A percentile compares a stretch with the other conserved stretches of the same genome.
These are phyloP conservation scores for Lasiodiplodia sp. DNA, from an alignment of 2,329 filamentous ascomycete species.

Conservation along the genomic window DNA sequence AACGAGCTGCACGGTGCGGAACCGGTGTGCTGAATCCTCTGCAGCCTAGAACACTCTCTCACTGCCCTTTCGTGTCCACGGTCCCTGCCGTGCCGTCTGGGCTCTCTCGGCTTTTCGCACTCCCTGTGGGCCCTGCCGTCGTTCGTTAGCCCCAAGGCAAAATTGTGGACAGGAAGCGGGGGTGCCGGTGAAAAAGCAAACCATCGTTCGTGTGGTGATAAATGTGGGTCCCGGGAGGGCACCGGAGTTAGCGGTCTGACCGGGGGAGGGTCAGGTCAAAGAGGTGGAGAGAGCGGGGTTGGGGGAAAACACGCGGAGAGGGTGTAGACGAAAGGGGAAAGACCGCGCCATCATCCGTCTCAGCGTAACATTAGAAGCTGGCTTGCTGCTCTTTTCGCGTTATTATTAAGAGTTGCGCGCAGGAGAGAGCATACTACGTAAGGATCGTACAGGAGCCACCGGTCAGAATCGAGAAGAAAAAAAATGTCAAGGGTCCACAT, in stretches of 20 bases:
- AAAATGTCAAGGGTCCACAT: background rate
- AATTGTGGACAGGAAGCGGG: background rate
- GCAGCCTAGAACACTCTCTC: background rate
- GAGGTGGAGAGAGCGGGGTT: background rate
- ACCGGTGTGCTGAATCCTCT: background rate
- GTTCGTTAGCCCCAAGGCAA: background rate
- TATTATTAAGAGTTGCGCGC: background rate
- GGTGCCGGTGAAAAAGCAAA: background rate
- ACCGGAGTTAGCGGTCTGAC: background rate
- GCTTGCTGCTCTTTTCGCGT: background rate
- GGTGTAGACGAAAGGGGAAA: background rate
- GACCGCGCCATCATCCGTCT: background rate
- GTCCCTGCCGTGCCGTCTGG: background rate
- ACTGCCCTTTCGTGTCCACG: background rate
- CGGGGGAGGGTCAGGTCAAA: background rate
- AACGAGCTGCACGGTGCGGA: no score
- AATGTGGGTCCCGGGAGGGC: background rate
- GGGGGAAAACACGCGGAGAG: background rate
- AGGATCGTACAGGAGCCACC: background rate
- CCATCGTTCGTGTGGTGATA: background rate
- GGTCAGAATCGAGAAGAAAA: background rate
- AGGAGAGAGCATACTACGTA: background rate
- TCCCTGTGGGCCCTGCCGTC: background rate
- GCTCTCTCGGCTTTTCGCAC: background rate
- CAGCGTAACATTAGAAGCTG: background rate